Base-by-base conservation (phyloP, 306 rosid species). In the Crataegus laevigata region DNA sequence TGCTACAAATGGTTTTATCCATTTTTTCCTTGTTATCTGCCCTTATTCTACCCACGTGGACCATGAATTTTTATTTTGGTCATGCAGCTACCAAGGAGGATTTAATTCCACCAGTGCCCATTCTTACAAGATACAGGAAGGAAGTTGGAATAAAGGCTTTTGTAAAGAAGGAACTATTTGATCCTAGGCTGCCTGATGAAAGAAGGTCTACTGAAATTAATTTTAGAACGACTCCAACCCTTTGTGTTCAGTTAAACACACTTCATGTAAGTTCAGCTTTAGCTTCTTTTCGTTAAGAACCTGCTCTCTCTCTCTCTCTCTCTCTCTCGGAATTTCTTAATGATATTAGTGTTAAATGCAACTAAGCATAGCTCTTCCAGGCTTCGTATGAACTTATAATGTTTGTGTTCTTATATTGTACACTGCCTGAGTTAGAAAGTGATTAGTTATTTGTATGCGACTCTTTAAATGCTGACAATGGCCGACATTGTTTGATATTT, bases 71-170 rank as follows among this genome's bases (percentile, higher is more conserved):
- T 66, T 58, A 54, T 69, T 78, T 82, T 79, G 75, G 70, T 84
- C 72, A 72, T 82, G 78, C 90, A 94, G 99, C 92, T 77, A 87
- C 85, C 88, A 92, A 92, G 84, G 99, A 94, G 69, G 96, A 94
- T 66, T 73, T 94, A 61, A 85, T 92, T 80, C 99, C 99, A 34
- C 99, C 97, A 11, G 88, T 84, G 73, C 99, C 99, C 64, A 79
- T 92, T 79, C 97, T 94, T 77, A 94, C 99, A 6, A 87, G 99
- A 14, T 90, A 90, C 96, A 87, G 42, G 73, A 94, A 85, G 85
- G 99, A 94, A 84, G 89, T 79, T 78, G 99, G 96, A 84, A 86
- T 94, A 87, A 94, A 94, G 85, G 97, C 99, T 80, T 94, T 94
- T 84, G 96, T 94, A 67, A 92, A 90, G 88, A 94, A 94, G 87